phyloP scores from a whole-genome alignment of 768 basidiomycete species.

The Lentinula sp. region DNA sequence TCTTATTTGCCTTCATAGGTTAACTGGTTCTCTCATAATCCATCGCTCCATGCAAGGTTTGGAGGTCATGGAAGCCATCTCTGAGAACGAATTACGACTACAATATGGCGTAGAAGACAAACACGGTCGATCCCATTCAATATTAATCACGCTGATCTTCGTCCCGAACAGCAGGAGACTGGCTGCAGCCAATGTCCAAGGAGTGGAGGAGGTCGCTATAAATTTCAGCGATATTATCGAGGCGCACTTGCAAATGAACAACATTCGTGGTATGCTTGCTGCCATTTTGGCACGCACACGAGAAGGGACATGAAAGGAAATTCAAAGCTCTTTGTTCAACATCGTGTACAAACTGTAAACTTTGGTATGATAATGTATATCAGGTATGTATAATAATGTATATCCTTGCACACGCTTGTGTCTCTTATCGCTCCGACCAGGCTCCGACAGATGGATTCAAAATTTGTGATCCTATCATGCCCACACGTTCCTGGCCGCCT shows the following conservation, averaged over 20 bases:
- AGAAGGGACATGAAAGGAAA: slow-evolving; percentile 1
- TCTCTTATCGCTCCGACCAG: background rate
- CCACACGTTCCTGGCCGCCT: background rate
- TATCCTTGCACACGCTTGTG: too few relatives aligned
- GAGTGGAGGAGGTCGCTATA: slow-evolving; percentile 43
- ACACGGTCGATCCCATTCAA: slow-evolving; percentile 21
- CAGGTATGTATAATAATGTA: too few relatives aligned
- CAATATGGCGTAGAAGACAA: slow-evolving; percentile 46
- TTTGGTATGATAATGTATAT: background rate
- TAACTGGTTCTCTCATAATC: slow-evolving; percentile 57
- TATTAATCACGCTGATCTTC: slow-evolving; percentile 59
- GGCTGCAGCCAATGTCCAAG: slow-evolving; percentile 51
- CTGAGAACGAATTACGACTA: slow-evolving; percentile 75
- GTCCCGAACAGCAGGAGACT: slow-evolving; percentile 63
- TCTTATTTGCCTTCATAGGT: slow-evolving; percentile 31
- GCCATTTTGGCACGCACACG: slow-evolving; percentile 49
- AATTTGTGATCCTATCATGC: too few relatives aligned
- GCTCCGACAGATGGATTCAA: too few relatives aligned
- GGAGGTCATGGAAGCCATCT: slow-evolving; percentile 48
- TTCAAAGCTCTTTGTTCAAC: background rate
- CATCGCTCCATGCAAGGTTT: slow-evolving; percentile 61
- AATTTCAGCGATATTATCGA: slow-evolving; percentile 58
- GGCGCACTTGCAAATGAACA: slow-evolving; percentile 55
- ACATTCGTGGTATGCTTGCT: slow-evolving; percentile 59
- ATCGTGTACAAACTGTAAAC: too few relatives aligned